Evolutionary conservation across 176 grass and related monocot species (phyloP), one percentile per base, ranked within the genome.

Genomic region (Musa troglodytarum): DNA sequence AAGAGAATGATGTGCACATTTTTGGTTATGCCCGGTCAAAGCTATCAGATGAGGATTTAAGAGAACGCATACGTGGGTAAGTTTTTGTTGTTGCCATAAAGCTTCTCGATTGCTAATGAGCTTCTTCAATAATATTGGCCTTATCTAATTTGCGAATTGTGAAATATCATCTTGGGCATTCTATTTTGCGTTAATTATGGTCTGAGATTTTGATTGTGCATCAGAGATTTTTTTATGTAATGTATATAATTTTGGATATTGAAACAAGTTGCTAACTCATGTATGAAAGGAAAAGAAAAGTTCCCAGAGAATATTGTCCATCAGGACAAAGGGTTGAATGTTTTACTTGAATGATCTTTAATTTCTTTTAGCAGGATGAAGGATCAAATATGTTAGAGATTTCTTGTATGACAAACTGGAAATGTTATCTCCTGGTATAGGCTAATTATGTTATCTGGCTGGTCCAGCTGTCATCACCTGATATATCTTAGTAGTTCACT

Each of bases 1-100:
- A 91, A 81, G 75, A 88, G 20, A 82, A 85, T 61, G 90, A 94
- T 77, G 86, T 98, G 55, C 88, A 85, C 81, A 98, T 98, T 80
- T 89, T 98, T 85, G 90, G 95, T 50, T 98, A 98, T 76, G 90
- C 95, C 28, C 81, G 95, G 80, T 82, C 95, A 78, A 84, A 98
- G 80, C 78, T 98, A 82, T 94, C 88, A 74, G 88, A 94, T 82
- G 86, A 94, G 74, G 95, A 86, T 7, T 80, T 98, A 80, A 98
- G 90, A 85, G 82, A 82, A 43, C 84, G 90, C 23, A 93, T 98
- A 73, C 74, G 81, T 72, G 68, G 68, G 68, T 70, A 70, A 51
- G 68, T 12, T 50, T 50, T 10, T 50, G 11, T 50, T 20, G 13
- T 10, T 50, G 11, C 11, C 63, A 25, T 23, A 64, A 10, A 4